Evolutionary conservation across 2,329 filamentous ascomycete species (phyloP).

Genomic region (Microsporum ferrugineum): DNA sequence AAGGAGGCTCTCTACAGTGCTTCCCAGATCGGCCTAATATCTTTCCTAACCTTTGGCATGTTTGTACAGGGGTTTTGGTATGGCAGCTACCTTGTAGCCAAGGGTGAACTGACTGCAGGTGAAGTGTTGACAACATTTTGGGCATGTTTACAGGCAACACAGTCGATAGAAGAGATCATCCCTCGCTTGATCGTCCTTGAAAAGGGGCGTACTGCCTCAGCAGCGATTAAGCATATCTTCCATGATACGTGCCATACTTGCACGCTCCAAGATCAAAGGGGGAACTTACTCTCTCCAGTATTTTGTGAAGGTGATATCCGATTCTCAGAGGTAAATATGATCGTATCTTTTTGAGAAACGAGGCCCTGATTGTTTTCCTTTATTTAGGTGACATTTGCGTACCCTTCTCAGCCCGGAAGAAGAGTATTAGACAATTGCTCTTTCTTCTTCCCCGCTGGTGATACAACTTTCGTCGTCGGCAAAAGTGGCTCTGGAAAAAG

Average conservation of each 20-base stretch:
- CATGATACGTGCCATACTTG: slow-evolving; percentile 2
- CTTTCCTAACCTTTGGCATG: slow-evolving; percentile 62
- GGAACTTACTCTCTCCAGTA: slow-evolving; percentile 22
- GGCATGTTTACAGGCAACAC: slow-evolving; percentile 62
- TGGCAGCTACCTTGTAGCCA: slow-evolving; percentile 56
- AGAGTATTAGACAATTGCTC: slow-evolving; percentile 50
- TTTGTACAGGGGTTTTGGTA: slow-evolving; percentile 91
- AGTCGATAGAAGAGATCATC: slow-evolving; percentile 61
- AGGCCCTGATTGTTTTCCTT: slow-evolving; percentile 12
- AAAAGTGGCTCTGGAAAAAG: slow-evolving; percentile 87
- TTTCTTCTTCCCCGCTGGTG: slow-evolving; percentile 59
- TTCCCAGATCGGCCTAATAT: slow-evolving; percentile 59
- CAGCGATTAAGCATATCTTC: slow-evolving; percentile 45
- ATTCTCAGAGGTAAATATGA: slow-evolving; percentile 49
- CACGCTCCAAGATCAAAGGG: slow-evolving; percentile 19
- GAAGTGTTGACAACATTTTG: slow-evolving; percentile 77
- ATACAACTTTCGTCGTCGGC: slow-evolving; percentile 72
- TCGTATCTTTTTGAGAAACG: neutral
- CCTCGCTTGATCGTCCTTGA: slow-evolving; percentile 67
- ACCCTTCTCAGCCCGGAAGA: slow-evolving; percentile 56
- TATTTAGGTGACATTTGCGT: slow-evolving; percentile 68
- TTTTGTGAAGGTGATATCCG: slow-evolving; percentile 57
- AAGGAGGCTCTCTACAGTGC: slow-evolving; percentile 58
- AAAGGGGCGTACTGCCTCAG: slow-evolving; percentile 66
- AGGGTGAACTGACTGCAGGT: slow-evolving; percentile 48